Evolutionary conservation across 2,329 filamentous ascomycete species (phyloP).

Genomic region (Zymoseptoria tritici): DNA sequence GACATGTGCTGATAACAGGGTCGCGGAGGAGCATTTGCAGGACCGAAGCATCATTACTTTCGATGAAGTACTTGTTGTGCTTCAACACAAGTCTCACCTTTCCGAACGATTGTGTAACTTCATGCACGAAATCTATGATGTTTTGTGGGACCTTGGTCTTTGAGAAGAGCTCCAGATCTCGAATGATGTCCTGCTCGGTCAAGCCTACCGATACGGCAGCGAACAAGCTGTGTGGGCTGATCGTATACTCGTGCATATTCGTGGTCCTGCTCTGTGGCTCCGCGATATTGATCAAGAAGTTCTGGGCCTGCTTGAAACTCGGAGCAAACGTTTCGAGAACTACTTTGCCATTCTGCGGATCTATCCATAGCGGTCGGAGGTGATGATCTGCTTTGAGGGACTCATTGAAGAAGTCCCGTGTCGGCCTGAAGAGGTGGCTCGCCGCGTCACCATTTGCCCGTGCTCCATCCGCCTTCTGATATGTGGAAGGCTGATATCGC

Average conservation of each 20-base stretch:
- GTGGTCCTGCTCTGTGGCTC: slow-evolving; percentile 85
- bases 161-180: slow-evolving; percentile 76
- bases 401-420: slow-evolving; percentile 74
- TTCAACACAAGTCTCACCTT: slow-evolving; percentile 94
- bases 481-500: slow-evolving; percentile 48
- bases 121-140: slow-evolving; percentile 70
- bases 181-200: slow-evolving; percentile 80
- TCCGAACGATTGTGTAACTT: slow-evolving; percentile 82
- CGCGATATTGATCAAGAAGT: slow-evolving; percentile 91
- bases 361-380: slow-evolving; percentile 88
- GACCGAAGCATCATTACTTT: slow-evolving; percentile 81
- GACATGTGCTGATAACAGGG: slow-evolving; percentile 68
- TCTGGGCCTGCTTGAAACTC: slow-evolving; percentile 76
- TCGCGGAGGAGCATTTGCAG: slow-evolving; percentile 83
- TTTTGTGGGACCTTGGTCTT: slow-evolving; percentile 81
- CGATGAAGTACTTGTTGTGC: slow-evolving; percentile 88
- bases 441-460: slow-evolving; percentile 43
- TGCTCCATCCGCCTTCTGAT: slow-evolving; percentile 35
- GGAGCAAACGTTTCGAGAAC: slow-evolving; percentile 93
- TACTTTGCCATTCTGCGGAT: slow-evolving; percentile 76
- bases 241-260: slow-evolving; percentile 86
- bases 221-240: slow-evolving; percentile 89
- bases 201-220: slow-evolving; percentile 93
- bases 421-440: slow-evolving; percentile 47
- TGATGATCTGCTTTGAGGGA: slow-evolving; percentile 80